phyloP scores from a whole-genome alignment of 2,329 filamentous ascomycete genomes.

The Penicillium sp. region DNA sequence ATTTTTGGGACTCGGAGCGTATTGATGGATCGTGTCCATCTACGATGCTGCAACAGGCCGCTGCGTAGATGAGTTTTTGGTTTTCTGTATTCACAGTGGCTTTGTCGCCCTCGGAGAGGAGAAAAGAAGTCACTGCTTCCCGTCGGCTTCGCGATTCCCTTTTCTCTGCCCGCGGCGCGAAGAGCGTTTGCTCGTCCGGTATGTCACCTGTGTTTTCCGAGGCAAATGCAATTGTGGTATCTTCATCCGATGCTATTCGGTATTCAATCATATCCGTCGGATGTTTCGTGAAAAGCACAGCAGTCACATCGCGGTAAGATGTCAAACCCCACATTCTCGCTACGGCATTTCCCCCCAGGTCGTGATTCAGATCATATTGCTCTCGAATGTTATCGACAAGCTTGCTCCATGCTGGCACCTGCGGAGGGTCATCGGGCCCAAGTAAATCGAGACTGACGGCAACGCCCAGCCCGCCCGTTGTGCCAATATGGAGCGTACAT shows the following conservation, averaged over 20 bases:
- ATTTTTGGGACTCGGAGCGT: conserved; percentile 21
- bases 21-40: conserved; percentile 23
- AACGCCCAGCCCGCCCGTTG: conserved; percentile 26
- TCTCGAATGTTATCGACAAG: conserved; percentile 32
- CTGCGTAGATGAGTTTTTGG: conserved; percentile 34
- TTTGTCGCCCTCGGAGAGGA: conserved; percentile 21
- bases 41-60: conserved; percentile 34
- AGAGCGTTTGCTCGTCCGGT: conserved; percentile 9
- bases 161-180: conserved; percentile 10
- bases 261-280: conserved; percentile 57
- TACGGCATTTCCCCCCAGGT: conserved; percentile 47
- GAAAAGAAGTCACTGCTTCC: conserved; percentile 26
- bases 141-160: conserved; percentile 19
- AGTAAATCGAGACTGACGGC: conserved; percentile 12
- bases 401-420: conserved; percentile 26
- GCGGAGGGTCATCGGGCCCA: conserved; percentile 1
- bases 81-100: conserved; percentile 19
- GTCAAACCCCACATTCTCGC: conserved; percentile 53
- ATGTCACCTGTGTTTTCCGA: conserved; percentile 15
- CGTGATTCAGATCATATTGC: conserved; percentile 47
- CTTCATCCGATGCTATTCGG: conserved; percentile 45
- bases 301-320: conserved; percentile 46
- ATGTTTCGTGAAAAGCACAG: conserved; percentile 50
- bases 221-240: conserved; percentile 38
- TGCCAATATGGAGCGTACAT: conserved; percentile 29